Evolutionary conservation across 139 green algal genomes (phyloP).

Genomic region (Chlamydomonas applanata): DNA sequence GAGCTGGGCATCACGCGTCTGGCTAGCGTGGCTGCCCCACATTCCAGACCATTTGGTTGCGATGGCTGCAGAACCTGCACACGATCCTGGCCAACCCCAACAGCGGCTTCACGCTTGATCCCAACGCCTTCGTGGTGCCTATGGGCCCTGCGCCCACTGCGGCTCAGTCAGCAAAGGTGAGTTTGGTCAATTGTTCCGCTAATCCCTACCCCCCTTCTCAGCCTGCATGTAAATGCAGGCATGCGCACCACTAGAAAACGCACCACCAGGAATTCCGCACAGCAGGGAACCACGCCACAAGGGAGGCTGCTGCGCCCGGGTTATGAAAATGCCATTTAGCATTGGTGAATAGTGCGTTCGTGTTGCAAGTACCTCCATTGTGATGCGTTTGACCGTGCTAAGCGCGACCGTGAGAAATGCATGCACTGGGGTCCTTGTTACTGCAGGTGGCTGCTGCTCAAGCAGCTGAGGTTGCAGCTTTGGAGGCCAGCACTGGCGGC

Average conservation of each 20-base stretch:
- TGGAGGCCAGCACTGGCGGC: slow-evolving; percentile 5
- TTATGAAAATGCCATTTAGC: neutral
- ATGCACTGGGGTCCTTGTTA: neutral
- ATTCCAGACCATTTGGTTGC: neutral
- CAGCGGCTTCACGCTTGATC: slow-evolving; percentile 32
- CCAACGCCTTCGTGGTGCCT: slow-evolving; percentile 42
- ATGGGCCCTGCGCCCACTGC: neutral
- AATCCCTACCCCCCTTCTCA: neutral
- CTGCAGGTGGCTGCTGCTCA: neutral
- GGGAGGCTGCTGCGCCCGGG: neutral
- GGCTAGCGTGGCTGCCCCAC: neutral
- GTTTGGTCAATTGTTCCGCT: too few relatives aligned
- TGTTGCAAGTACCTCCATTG: too few relatives aligned
- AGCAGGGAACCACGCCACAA: neutral
- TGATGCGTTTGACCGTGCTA: too few relatives aligned
- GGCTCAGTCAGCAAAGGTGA: slow-evolving; percentile 3
- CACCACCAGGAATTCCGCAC: neutral
- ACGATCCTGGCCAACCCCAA: slow-evolving; percentile 33
- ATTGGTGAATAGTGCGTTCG: too few relatives aligned
- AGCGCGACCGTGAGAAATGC: too few relatives aligned
- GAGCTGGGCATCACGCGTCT: too few relatives aligned
- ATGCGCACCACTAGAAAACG: too few relatives aligned
- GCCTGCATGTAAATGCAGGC: neutral
- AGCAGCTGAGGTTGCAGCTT: neutral
- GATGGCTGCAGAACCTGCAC: slow-evolving; percentile 20